Evolutionary conservation across 208 protist genomes (phyloP), one percentile per base, ranked within the genome.

Genomic region (Leishmania mexicana): DNA sequence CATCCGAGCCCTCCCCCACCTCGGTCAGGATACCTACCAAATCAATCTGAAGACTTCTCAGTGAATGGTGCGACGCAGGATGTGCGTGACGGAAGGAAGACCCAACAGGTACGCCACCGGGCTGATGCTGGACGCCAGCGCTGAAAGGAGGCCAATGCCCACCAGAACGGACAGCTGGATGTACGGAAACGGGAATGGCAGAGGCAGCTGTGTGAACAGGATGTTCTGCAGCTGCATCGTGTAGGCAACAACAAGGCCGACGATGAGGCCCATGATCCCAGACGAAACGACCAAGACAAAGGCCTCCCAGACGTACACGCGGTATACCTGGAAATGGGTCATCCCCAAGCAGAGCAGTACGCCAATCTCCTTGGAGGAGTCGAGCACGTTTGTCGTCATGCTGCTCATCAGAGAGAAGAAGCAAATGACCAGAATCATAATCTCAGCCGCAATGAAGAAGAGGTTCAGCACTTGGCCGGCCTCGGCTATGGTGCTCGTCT

Each of bases 301-400:
- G 24, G 98, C 92, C 80, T 99, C 98, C 83, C 97, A 99, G n/a
- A 98, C 82, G 85, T 97, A 99, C 47, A 99, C 89, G 76, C 98
- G 88, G 58, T 96, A 91, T 3, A 98, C 86, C 76, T 92, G 90
- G 19, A 82, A 90, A 47, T 90, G 87, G 1, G 83, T 85, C 75
- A 97, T 91, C 58, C 98, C 98, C 53, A 99, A 76, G 42, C 98
- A 98, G 24, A 97, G 85, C 47, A 99, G 89, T 35, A 99, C 86
- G 64, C 96, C 98, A 81, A 99, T 99, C 79, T 99, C 98, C 86
- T 99, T 99, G 19, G 92, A 92, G 76, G 98, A 96, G 75, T 98
- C 91, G 51, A 97, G 80, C 73, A 99, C 94, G 87, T 99, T 99
- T 15, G 93, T 88, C n/a, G 89, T 96, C 93, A 99, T 98, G 58